Evolutionary conservation across 179 eudicot species (phyloP), one percentile per base, ranked within the genome.

Genomic region (Drosera spatulata): DNA sequence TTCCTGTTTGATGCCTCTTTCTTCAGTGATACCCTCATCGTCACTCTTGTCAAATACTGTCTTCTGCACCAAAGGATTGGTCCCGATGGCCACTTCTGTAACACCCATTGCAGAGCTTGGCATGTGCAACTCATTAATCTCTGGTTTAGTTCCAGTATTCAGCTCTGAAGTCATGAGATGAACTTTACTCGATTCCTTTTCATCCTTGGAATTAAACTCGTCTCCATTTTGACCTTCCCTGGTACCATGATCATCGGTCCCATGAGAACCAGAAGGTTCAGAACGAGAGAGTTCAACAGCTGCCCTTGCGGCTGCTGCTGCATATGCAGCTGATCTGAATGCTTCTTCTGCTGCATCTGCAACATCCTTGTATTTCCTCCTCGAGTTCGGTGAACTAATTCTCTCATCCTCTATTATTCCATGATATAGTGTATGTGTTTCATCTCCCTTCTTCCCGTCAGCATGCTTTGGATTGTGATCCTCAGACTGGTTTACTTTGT

Each of bases 291-390:
- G 85, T 58, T 84, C 84, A 50, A 87, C 95, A 40, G 97, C 97
- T 52, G 84, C 91, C 61, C 78, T 84, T 61, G 95, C 95, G 14
- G 95, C 97, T 11, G 75, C 85, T 7, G 97, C 93, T 38, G 97
- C 97, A 76, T 87, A 76, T 58, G 95, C 89, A 43, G 97, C 90
- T 9, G 93, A 85, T 53, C 78, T 53, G 68, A 77, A 90, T 55
- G 93, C 90, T 51, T 76, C 86, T 70, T 87, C 80, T 6, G 95
- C 95, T 66, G 97, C 97, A 58, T 84, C 83, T 43, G 87, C 83
- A n/a, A 69, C 87, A 59, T 87, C 85, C 71, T 59, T 78, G 73
- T 79, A 90, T 59, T 79, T 78, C 45, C 66, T 85, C 59, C 59
- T 77, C 49, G 50, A 53, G 43, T 70, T 69, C 61, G 70, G 42